Evolutionary conservation across 176 grass and related monocot species (phyloP).

Genomic region (Canna indica): DNA sequence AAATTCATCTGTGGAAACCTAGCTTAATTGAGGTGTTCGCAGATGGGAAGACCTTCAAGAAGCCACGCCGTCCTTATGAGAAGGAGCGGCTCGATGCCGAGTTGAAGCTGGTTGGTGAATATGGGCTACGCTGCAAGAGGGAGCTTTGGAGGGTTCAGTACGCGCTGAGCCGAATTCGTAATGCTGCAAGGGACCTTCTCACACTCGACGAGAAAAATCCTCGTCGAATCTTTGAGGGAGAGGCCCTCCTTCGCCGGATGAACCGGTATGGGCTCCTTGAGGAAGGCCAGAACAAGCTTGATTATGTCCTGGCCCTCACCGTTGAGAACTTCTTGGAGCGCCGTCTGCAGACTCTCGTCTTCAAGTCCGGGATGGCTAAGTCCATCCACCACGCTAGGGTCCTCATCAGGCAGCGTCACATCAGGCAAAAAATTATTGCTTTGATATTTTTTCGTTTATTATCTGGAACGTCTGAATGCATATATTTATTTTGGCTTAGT

Average conservation of each 20-base stretch:
- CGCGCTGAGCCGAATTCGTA: slow-evolving; percentile 46
- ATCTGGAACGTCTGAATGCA: not conserved
- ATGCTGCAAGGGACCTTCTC: slow-evolving; percentile 59
- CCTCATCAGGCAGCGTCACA: slow-evolving; percentile 58
- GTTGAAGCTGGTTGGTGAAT: slow-evolving; percentile 60
- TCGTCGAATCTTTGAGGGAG: slow-evolving; percentile 58
- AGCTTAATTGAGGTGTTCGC: not conserved
- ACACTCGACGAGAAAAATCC: slow-evolving; percentile 63
- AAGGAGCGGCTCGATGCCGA: slow-evolving; percentile 73
- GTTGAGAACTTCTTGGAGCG: slow-evolving; percentile 63
- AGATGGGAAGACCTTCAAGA: slow-evolving; percentile 83
- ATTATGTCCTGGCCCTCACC: slow-evolving; percentile 55
- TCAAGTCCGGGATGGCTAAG: slow-evolving; percentile 61
- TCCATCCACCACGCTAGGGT: slow-evolving; percentile 59
- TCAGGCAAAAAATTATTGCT: slow-evolving; percentile 20
- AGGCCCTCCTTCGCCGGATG: slow-evolving; percentile 61
- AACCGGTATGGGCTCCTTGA: slow-evolving; percentile 52
- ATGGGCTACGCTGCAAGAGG: slow-evolving; percentile 59
- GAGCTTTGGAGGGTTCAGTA: slow-evolving; percentile 72
- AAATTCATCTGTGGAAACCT: not conserved
- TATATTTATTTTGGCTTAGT: not conserved
- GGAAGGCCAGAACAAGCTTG: slow-evolving; percentile 60
- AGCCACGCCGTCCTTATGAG: slow-evolving; percentile 57
- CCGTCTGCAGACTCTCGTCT: slow-evolving; percentile 58
- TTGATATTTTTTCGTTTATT: not conserved